Evolutionary conservation across 257 asterid species (phyloP), one percentile per base, ranked within the genome.

Genomic region (Solanum megistacrolobum): DNA sequence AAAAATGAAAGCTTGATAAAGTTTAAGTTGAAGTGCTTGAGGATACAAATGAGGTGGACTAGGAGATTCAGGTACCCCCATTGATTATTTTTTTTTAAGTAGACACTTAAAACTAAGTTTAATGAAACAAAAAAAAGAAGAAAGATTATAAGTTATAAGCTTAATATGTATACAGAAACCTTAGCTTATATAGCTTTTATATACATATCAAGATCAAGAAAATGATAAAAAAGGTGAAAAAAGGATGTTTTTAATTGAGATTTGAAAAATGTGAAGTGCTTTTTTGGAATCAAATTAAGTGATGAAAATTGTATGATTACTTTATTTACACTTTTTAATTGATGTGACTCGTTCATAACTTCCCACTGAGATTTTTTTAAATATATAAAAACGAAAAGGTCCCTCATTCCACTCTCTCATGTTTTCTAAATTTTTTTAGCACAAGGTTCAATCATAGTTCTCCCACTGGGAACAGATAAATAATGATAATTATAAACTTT

Each of bases 1-100:
- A 89, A 95, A 95, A 85, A 95, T 94, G 84, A 95, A 95, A 84
- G 98, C 97, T 83, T 94, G 98, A 90, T 94, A 95, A 20, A 95
- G 95, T 89, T 93, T 94, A 3, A 94, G 90, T 86, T 95, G 98
- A 88, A 94, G 94, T 75, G 90, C 94, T 87, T 90, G 92, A 3
- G 98, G 95, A 81, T 95, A 95, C 62, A 94, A 93, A 87, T 91
- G 95, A 86, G 98, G 88, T 71, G 93, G 92, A 58, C 86, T 88
- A 0, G 92, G 88, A 83, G 92, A 12, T 36, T 89, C 88, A 74
- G 94, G 87, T 29, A 89, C 13, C 85, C 90, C 93, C 97, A 94
- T 93, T 79, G 72, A 41, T 11, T 8, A 1, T 35, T 41, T 10
- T 41, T 41, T 41, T 3, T 41, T 6, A 13, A 46, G 6, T 52